These are phyloP conservation scores for Butyriboletus loyo DNA, from an alignment of 768 basidiomycete genomes.

Conservation along the genomic window DNA sequence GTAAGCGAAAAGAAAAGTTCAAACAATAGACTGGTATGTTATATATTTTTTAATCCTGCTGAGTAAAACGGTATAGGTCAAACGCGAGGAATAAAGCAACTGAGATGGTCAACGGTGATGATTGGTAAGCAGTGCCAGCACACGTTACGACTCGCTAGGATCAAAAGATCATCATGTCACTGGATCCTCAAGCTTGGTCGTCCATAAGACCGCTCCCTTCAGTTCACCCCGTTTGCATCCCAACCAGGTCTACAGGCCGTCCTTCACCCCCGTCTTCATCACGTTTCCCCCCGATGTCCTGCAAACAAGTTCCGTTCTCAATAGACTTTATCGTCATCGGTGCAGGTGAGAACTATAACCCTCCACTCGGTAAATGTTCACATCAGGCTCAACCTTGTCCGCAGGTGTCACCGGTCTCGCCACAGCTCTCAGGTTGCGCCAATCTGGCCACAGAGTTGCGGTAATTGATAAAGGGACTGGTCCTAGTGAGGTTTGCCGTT, in stretches of 20 bases:
- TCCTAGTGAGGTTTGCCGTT: constrained; percentile 35
- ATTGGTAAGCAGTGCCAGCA: no score
- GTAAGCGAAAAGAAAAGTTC: no score
- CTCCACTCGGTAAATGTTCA: background rate
- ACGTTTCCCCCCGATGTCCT: constrained; percentile 13
- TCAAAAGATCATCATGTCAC: constrained; percentile 10
- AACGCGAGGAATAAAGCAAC: no score
- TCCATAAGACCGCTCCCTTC: constrained; percentile 18
- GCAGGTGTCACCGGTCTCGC: constrained; percentile 54
- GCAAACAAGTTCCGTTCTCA: constrained; percentile 21
- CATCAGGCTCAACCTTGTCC: background rate
- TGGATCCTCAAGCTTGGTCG: constrained; percentile 5
- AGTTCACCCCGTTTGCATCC: background rate
- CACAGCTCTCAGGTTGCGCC: constrained; percentile 52
- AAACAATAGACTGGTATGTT: no score
- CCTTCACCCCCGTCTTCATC: background rate
- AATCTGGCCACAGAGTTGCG: constrained; percentile 57
- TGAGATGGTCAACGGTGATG: no score
- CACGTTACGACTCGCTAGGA: constrained; percentile 18
- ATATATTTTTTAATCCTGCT: no score
- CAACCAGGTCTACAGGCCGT: background rate
- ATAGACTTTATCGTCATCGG: constrained; percentile 34
- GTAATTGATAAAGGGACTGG: constrained; percentile 53
- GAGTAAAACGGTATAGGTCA: no score
- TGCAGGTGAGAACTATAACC: constrained; percentile 21